Base-by-base conservation (phyloP, 306 rosid genomes). In the Acacia acuminata region DNA sequence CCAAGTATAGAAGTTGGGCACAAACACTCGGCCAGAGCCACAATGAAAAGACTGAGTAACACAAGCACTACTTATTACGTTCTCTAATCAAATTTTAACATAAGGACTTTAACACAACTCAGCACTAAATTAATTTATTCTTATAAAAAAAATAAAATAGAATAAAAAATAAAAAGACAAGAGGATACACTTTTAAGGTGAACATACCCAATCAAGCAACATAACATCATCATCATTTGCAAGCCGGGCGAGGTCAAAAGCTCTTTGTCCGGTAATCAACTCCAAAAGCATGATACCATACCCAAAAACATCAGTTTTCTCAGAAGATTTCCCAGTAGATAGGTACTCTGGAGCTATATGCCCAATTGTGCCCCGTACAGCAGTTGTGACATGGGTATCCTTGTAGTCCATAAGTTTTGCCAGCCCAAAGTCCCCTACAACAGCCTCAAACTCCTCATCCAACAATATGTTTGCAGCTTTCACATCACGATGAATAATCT, bases 211-310 rank as follows among this genome's bases (percentile, higher is more conserved):
- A 88, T 92, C 97, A 65, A 92, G 93, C 70, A 90, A 82, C 97
- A 92, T 90, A 79, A 92, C 97, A 85, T 92, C 97, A 51, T 92
- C 97, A 77, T 92, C 97, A 82, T 92, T 92, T 38, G 97, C 97
- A 25, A 92, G 94, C 84, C 97, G 90, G 45, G 97, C 93, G 61
- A 90, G 91, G 82, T 92, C 97, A 2, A 92, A 92, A 55, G 97
- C 93, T 71, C 93, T 88, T 83, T 90, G 97, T 48, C 97, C 94
- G 56, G 94, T 89, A 74, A 92, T 90, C 60, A 92, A 87, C 89
- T 92, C 97, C 86, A 92, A 86, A 81, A 92, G 97, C 94, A 92
- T 89, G 83, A 90, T 90, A 38, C 97, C 97, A 11, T 90, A 90
- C 27, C 94, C 97, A 9, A 90, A 92, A 77, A 92, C 96, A 75